Evolutionary conservation across 2,329 filamentous ascomycete genomes (phyloP).

Genomic region (Mycosphaerella sp.): DNA sequence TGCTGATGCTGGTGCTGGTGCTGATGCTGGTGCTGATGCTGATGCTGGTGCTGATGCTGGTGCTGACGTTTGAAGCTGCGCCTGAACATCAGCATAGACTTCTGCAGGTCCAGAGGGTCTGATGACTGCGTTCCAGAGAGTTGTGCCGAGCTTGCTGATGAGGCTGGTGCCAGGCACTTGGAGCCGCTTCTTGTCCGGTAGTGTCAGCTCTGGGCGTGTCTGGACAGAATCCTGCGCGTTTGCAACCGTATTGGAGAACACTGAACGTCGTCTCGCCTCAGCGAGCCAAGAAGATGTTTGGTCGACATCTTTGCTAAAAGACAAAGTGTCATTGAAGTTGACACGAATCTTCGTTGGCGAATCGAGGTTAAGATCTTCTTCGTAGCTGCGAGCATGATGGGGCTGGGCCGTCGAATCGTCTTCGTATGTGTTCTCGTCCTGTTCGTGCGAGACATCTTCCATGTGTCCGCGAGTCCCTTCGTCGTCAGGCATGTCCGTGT

Average conservation of each 20-base stretch:
- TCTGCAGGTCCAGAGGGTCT: slow-evolving; percentile 21
- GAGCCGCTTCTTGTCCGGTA: neutral
- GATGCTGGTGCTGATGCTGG: too few relatives aligned
- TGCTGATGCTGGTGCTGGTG: neutral
- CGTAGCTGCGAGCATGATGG: slow-evolving; percentile 26
- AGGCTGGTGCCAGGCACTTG: slow-evolving; percentile 13
- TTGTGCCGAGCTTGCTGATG: slow-evolving; percentile 24
- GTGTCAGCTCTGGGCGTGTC: neutral
- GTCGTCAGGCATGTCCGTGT: slow-evolving; percentile 12
- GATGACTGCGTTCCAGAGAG: slow-evolving; percentile 30
- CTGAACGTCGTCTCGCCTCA: slow-evolving; percentile 13
- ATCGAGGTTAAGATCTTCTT: slow-evolving; percentile 34
- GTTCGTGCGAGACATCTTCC: slow-evolving; percentile 11
- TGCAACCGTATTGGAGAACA: slow-evolving; percentile 24
- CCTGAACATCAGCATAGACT: slow-evolving; percentile 3
- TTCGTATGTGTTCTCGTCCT: slow-evolving; percentile 7
- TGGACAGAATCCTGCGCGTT: neutral
- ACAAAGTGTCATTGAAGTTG: slow-evolving; percentile 33
- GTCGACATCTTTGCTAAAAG: slow-evolving; percentile 2
- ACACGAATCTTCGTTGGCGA: slow-evolving; percentile 34
- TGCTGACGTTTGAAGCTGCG: too few relatives aligned
- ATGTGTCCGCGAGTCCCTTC: slow-evolving; percentile 3
- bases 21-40: neutral
- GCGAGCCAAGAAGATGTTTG: slow-evolving; percentile 12
- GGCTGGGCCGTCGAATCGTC: slow-evolving; percentile 6